Evolutionary conservation across 129 eudicot species (phyloP), one percentile per base, ranked within the genome.

Genomic region (Flaveria bidentis): DNA sequence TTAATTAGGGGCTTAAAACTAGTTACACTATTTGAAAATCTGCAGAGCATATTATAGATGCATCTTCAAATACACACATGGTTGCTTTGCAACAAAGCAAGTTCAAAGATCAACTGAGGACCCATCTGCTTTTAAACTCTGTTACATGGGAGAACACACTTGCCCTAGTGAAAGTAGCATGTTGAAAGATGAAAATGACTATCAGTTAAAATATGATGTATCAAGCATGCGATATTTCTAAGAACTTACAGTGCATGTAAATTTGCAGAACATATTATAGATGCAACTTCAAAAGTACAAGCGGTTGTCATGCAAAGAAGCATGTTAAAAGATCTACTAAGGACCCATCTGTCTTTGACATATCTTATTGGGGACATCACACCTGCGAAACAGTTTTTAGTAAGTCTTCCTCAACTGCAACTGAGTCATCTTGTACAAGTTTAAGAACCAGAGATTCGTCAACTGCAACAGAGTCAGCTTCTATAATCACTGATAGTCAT

Each of bases 201-300:
- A n/a, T n/a, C n/a, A n/a, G n/a, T 61, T 57, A 22, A 7, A 14
- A 57, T 39, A 22, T 60, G 36, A 46, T 60, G 25, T 23, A 57
- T 58, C 33, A 20, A 3, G 10, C 2, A 15, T n/a, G 49, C 33
- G 69, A 63, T 63, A 60, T 63, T 0, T 63, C 16, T 9, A 65
- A 65, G 49, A 47, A 65, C 70, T 36, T 61, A 25, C 46, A 42
- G 28, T 74, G 10, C 26, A 2, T 62, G 30, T 2, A 26, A 61
- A 26, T 75, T 5, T 75, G 61, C 79, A 75, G 79, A 25, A 17
- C 9, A 9, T 75, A 26, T 45, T 75, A 45, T 62, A 26, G 36
- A 45, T 75, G 79, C 46, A 60, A 2, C 69, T 20, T 6, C 20
- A 6, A 6, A 1, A 3, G 0, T 8, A 33, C 13, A 53, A n/a